Evolutionary conservation across 2,329 filamentous ascomycete species (phyloP), one percentile per base, ranked within the genome.

Genomic region (Ustulina deusta): DNA sequence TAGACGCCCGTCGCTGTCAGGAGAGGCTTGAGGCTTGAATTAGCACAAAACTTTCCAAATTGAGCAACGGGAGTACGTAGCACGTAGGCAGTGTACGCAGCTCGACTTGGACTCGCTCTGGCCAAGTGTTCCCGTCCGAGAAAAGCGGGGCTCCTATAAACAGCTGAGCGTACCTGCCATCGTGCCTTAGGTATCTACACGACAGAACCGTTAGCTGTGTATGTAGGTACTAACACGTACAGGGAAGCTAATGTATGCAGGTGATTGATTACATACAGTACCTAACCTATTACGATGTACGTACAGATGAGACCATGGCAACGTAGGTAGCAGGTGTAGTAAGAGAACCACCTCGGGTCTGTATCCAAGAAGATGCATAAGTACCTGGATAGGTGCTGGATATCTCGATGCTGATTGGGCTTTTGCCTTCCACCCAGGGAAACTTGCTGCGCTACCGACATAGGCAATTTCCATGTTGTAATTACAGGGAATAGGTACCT

Each of bases 61-160:
- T 15, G 3, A n/a, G 27, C 22, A 34, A n/a, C 10, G 25, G 34
- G 34, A 13, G 32, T 51, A 29, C 48, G 27, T 52, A 32, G 17
- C 46, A 29, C 11, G 20, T 32, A 32, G 29, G 29, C 40, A 44
- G 40, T 7, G 20, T 32, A 32, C 4, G 29, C 40, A 44, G 40
- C 15, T 6, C 49, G 20, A 22, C 42, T 34, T 3, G 20, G 22
- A 29, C 22, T 56, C 22, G 38, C 55, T 61, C 11, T 44, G 64
- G 64, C 64, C 58, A 66, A 38, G 34, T 66, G 58, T 56, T 58
- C 64, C 59, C 58, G 58, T 32, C 25, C 34, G 11, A 48, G 40
- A 63, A 56, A 48, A 63, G 60, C 29, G 60, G 60, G 32, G 1
- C 60, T 22, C 13, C 15, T 13, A 25, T 13, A 40, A 40, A 40